Evolutionary conservation across 176 grass and related monocot species (phyloP).

Genomic region (Lolium rigidum): DNA sequence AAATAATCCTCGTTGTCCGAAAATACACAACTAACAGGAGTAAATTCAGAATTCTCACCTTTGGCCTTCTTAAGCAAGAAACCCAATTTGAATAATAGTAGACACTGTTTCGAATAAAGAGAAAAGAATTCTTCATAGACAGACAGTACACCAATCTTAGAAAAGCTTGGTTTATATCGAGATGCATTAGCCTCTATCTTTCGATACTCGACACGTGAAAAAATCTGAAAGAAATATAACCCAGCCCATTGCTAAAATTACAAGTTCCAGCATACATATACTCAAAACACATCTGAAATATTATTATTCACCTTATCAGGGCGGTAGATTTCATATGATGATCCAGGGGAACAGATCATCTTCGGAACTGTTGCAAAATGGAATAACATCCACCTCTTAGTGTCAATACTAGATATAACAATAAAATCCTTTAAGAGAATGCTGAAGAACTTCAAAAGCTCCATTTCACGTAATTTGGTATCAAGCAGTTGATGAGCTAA

Average conservation of each 20-base stretch:
- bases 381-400: background rate
- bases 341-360: background rate
- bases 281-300: background rate
- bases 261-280: background rate
- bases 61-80: background rate
- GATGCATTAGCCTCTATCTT: conserved; percentile 12
- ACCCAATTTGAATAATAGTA: background rate
- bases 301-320: background rate
- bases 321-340: background rate
- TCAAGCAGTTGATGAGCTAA: background rate
- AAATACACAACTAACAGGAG: background rate
- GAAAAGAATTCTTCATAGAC: background rate
- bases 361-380: background rate
- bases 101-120: background rate
- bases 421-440: background rate
- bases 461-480: background rate
- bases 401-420: background rate
- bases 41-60: conserved; percentile 38
- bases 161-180: background rate
- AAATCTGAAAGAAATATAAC: background rate
- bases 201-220: background rate
- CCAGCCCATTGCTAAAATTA: background rate
- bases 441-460: background rate
- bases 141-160: background rate
- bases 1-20: background rate